Evolutionary conservation across 345 rosid species (phyloP).

Genomic region (Cardamine chenopodiifolia): DNA sequence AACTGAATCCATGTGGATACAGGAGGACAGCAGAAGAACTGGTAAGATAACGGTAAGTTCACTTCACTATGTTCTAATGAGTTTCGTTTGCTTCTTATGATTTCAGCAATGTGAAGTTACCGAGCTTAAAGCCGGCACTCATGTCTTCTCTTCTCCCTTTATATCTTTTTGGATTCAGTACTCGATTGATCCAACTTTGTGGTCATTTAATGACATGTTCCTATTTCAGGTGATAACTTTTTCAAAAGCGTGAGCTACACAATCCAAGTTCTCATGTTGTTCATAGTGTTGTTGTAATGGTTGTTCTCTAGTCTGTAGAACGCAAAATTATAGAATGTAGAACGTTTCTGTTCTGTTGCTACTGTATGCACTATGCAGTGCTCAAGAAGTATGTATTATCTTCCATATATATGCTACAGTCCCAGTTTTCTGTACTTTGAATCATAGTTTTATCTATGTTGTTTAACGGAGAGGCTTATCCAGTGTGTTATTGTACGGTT

Average conservation of each 20-base stretch:
- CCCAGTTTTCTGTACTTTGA: neutral
- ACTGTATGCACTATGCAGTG: too few species aligned
- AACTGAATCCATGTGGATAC: constrained; percentile 9
- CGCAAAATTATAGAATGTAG: neutral
- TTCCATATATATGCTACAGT: neutral
- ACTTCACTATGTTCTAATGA: constrained; percentile 14
- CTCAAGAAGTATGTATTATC: constrained; percentile 2
- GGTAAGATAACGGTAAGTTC: constrained; percentile 80
- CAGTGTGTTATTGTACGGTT: neutral
- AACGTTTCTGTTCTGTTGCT: neutral
- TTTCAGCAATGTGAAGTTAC: too few species aligned
- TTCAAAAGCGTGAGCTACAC: too few species aligned
- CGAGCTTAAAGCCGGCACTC: too few species aligned
- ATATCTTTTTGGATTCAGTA: too few species aligned
- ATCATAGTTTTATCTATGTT: neutral
- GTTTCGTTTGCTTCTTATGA: constrained; percentile 19
- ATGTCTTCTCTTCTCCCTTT: too few species aligned
- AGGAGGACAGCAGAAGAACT: constrained; percentile 90
- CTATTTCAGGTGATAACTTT: too few species aligned
- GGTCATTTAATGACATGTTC: too few species aligned
- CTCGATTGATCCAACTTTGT: too few species aligned
- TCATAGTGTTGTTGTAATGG: constrained; percentile 16
- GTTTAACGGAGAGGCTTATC: neutral
- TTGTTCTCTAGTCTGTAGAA: constrained; percentile 3
- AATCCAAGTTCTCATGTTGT: too few species aligned